Evolutionary conservation across 83 land plant genomes (phyloP).

Genomic region (Picea abies): DNA sequence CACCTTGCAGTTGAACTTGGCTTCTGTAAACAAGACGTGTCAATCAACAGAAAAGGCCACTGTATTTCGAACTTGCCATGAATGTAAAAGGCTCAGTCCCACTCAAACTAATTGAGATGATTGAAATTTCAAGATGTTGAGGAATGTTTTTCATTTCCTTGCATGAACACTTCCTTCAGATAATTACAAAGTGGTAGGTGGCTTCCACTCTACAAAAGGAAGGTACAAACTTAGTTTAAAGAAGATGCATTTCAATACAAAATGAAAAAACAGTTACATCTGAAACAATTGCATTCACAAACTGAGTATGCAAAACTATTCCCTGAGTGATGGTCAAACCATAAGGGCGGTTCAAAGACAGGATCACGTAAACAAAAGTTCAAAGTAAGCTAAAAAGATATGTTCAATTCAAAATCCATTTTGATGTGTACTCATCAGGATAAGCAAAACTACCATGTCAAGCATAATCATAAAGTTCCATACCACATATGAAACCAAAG

Average conservation of each 20-base stretch:
- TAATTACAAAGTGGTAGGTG: not conserved
- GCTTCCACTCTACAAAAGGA: not conserved
- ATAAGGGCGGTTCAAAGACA: not conserved
- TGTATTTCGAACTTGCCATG: not conserved
- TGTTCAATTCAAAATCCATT: not conserved
- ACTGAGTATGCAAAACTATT: not conserved
- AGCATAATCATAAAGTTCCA: not conserved
- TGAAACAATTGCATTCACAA: not conserved
- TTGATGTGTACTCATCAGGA: not conserved
- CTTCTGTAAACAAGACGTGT: not conserved
- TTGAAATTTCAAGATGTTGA: not conserved
- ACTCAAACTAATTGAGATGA: not conserved
- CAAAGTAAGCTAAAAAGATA: not conserved
- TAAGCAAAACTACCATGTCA: not conserved
- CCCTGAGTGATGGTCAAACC: not conserved
- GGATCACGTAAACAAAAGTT: not conserved
- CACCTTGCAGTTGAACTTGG: not conserved
- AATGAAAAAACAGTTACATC: not conserved
- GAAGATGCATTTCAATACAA: not conserved
- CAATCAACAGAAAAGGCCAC: not conserved
- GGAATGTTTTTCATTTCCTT: not conserved
- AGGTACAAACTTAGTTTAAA: not conserved
- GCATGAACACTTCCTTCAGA: not conserved
- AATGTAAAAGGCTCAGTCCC: too few species aligned
- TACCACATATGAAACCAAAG: not conserved